These are phyloP conservation scores for Blakeslea trispora DNA, from an alignment of 371 early-diverging fungal species.

Conservation along the genomic window DNA sequence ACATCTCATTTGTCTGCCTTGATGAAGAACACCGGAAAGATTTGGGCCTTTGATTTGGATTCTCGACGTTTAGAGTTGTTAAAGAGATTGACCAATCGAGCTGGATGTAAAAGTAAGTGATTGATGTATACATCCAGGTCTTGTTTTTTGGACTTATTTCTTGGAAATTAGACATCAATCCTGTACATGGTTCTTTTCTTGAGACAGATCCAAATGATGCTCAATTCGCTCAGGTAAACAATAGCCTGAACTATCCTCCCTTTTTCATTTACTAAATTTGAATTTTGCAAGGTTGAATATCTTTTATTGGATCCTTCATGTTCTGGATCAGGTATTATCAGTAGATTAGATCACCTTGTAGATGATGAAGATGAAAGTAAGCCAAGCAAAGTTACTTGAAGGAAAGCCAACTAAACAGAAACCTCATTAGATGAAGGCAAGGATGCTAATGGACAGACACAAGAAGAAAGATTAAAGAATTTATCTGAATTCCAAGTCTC, in stretches of 20 bases:
- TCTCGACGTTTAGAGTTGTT: constrained; percentile 77
- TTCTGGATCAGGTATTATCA: constrained; percentile 96
- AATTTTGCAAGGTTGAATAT: constrained; percentile 91
- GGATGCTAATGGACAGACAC: constrained; percentile 28
- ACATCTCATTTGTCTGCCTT: constrained; percentile 89
- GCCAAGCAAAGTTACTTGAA: neutral
- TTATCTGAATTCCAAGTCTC: constrained; percentile 77
- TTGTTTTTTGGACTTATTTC: too few relatives aligned
- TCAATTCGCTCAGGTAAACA: constrained; percentile 58
- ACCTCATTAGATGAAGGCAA: constrained; percentile 3
- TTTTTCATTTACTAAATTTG: too few relatives aligned
- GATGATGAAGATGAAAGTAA: constrained; percentile 55
- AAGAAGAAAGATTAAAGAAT: constrained; percentile 68
- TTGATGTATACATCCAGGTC: too few relatives aligned
- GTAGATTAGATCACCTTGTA: constrained; percentile 80
- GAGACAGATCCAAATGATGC: constrained; percentile 65
- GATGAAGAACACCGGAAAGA: constrained; percentile 84
- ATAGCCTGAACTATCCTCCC: too few relatives aligned
- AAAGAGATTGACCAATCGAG: constrained; percentile 68
- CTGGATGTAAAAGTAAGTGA: constrained; percentile 85
- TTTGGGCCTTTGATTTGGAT: constrained; percentile 95
- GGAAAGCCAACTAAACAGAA: neutral
- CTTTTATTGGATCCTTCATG: constrained; percentile 98
- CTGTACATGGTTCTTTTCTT: constrained; percentile 69
- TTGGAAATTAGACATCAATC: constrained; percentile 51